Percentiles rank a stretch among this genome's conserved stretches.
These are phyloP conservation scores for Pulchroboletus neoregius DNA, from an alignment of 1,284 basidiomycete genomes.

Conservation along the genomic window DNA sequence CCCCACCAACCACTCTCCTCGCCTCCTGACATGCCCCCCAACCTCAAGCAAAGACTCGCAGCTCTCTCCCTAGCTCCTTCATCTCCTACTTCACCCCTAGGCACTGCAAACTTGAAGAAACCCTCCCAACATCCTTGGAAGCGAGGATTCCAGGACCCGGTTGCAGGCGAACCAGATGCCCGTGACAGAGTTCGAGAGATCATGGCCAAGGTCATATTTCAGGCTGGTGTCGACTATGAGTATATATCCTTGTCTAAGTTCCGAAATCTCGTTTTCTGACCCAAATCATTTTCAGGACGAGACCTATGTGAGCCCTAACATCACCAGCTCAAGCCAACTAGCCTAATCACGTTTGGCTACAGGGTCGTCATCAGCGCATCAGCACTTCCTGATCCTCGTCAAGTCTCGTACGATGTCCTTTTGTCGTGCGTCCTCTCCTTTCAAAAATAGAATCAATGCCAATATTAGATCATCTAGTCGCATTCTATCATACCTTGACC, in stretches of 20 bases:
- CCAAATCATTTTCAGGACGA: slow-evolving; percentile 49
- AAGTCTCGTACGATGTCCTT: slow-evolving; percentile 74
- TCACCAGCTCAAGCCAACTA: not conserved
- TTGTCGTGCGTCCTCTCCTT: slow-evolving; percentile 53
- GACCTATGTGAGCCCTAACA: slow-evolving; percentile 65
- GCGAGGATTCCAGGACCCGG: slow-evolving; percentile 12
- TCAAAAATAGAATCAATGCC: slow-evolving; percentile 3
- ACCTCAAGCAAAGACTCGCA: slow-evolving; percentile 57
- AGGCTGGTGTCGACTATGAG: slow-evolving; percentile 87
- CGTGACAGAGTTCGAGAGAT: slow-evolving; percentile 57
- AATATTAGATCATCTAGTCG: slow-evolving; percentile 42
- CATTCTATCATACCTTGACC: slow-evolving; percentile 70
- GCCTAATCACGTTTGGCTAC: slow-evolving; percentile 2
- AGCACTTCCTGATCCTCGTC: slow-evolving; percentile 72
- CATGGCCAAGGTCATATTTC: slow-evolving; percentile 72
- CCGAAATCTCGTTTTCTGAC: slow-evolving; percentile 12
- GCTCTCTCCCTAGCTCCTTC: slow-evolving; percentile 51
- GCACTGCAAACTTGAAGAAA: slow-evolving; percentile 27
- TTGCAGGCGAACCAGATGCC: slow-evolving; percentile 29
- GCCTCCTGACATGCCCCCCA: slow-evolving; percentile 30
- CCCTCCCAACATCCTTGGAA: slow-evolving; percentile 36
- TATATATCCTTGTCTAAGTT: slow-evolving; percentile 34
- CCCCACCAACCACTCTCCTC: not conserved
- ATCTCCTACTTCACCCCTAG: slow-evolving; percentile 39
- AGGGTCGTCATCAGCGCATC: slow-evolving; percentile 82